Evolutionary conservation across 306 rosid genomes (phyloP).

Genomic region (Begonia fuchsioides): DNA sequence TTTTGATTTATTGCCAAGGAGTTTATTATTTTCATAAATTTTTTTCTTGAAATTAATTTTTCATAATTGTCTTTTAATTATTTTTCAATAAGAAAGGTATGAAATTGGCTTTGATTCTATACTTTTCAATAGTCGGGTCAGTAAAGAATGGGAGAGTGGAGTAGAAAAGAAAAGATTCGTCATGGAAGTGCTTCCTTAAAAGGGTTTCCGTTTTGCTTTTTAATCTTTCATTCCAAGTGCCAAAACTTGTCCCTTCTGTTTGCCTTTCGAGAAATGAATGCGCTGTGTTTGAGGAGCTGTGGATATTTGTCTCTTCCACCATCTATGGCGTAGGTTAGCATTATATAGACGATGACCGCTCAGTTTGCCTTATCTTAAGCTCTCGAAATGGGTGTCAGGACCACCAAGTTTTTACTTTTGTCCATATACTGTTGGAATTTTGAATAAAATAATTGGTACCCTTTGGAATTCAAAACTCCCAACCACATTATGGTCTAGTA

Average conservation of each 20-base stretch:
- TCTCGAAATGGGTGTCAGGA: slow-evolving; percentile 33
- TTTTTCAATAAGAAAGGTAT: background rate
- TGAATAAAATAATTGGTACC: too few species aligned
- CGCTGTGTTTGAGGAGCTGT: slow-evolving; percentile 23
- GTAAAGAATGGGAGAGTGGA: slow-evolving; percentile 9
- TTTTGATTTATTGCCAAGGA: too few species aligned
- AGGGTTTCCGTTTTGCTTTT: slow-evolving; percentile 1
- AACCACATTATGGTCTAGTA: too few species aligned
- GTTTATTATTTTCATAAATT: too few species aligned
- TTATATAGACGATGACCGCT: slow-evolving; percentile 17
- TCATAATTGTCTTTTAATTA: too few species aligned
- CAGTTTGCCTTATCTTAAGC: slow-evolving; percentile 35
- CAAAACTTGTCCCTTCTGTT: slow-evolving; percentile 17
- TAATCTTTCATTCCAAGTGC: slow-evolving; percentile 1
- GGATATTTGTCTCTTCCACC: slow-evolving; percentile 31
- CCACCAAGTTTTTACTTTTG: slow-evolving; percentile 19
- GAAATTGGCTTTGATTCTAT: background rate
- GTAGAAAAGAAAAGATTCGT: background rate
- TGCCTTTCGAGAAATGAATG: slow-evolving; percentile 17
- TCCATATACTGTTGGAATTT: too few species aligned
- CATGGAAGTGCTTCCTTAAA: slow-evolving; percentile 3
- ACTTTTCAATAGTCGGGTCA: background rate
- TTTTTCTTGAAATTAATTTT: too few species aligned
- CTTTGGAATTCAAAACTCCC: too few species aligned
- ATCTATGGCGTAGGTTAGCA: slow-evolving; percentile 10